These are phyloP conservation scores for Amyloporia xantha DNA, from an alignment of 768 basidiomycete species.

Conservation along the genomic window DNA sequence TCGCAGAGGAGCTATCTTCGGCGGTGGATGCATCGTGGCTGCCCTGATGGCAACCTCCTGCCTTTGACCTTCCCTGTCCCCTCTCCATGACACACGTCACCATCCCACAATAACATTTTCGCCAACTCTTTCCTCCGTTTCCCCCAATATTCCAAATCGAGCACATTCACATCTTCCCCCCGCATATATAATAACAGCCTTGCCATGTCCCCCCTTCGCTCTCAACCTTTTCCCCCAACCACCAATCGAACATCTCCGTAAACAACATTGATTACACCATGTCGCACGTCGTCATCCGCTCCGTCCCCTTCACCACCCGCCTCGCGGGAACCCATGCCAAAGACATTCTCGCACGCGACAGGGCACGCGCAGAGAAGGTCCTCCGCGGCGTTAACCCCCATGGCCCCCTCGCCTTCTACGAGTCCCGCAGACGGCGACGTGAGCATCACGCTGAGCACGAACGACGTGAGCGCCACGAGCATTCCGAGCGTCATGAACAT, in stretches of 20 bases:
- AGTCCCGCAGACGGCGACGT: slow-evolving; percentile 20
- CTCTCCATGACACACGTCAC: slow-evolving; percentile 3
- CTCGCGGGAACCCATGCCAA: slow-evolving; percentile 34
- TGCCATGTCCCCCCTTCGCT: neutral
- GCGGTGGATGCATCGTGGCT: too few relatives aligned
- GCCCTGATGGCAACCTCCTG: neutral
- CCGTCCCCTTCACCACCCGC: slow-evolving; percentile 41
- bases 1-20: neutral
- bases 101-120: too few relatives aligned
- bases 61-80: neutral
- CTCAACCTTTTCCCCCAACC: neutral
- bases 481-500: neutral
- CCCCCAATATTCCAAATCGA: neutral
- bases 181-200: neutral
- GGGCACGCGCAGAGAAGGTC: slow-evolving; percentile 48
- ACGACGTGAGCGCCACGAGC: slow-evolving; percentile 15
- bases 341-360: slow-evolving; percentile 47
- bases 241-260: slow-evolving; percentile 1
- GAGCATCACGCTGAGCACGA: too few relatives aligned
- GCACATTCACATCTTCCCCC: neutral
- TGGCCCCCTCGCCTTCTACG: slow-evolving; percentile 36
- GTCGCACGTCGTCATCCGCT: slow-evolving; percentile 29
- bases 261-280: slow-evolving; percentile 19
- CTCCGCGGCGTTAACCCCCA: slow-evolving; percentile 48
- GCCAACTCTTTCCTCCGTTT: neutral